Percentiles rank a stretch among this genome's conserved stretches.
Evolutionary conservation across 345 rosid genomes (phyloP).

Genomic region (Eutrema heterophyllum): DNA sequence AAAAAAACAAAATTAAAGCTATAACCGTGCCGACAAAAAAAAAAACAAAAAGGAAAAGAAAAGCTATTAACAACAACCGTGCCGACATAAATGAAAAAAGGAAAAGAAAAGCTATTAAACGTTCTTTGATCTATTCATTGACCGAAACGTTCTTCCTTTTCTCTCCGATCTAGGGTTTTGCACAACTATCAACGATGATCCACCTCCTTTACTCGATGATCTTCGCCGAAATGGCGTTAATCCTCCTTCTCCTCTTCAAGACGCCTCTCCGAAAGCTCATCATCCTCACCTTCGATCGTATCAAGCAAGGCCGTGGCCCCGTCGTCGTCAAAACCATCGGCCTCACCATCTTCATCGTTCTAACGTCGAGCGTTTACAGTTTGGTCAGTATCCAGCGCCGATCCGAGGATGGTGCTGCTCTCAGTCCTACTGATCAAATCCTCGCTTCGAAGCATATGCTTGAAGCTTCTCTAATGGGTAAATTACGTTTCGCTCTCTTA

Average conservation of each 20-base stretch:
- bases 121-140: background rate
- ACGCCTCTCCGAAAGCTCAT: conserved; percentile 76
- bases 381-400: conserved; percentile 54
- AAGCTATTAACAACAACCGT: too few relatives aligned
- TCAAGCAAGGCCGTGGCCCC: conserved; percentile 84
- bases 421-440: conserved; percentile 81
- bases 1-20: too few relatives aligned
- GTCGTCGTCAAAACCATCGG: conserved; percentile 64
- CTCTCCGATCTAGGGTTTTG: conserved; percentile 28
- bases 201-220: conserved; percentile 66
- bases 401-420: conserved; percentile 44
- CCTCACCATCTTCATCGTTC: conserved; percentile 52
- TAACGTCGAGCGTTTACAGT: conserved; percentile 55
- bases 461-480: conserved; percentile 91
- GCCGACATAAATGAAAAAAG: too few relatives aligned
- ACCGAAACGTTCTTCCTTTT: background rate
- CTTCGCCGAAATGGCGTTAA: conserved; percentile 55
- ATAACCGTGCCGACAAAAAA: too few relatives aligned
- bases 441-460: conserved; percentile 69
- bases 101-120: too few relatives aligned
- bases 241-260: conserved; percentile 61
- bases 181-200: conserved; percentile 39
- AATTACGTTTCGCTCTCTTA: background rate
- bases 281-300: conserved; percentile 56
- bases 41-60: too few relatives aligned